phyloP scores from a whole-genome alignment of 2,329 filamentous ascomycete species.

The Trichoderma afroharzianum region DNA sequence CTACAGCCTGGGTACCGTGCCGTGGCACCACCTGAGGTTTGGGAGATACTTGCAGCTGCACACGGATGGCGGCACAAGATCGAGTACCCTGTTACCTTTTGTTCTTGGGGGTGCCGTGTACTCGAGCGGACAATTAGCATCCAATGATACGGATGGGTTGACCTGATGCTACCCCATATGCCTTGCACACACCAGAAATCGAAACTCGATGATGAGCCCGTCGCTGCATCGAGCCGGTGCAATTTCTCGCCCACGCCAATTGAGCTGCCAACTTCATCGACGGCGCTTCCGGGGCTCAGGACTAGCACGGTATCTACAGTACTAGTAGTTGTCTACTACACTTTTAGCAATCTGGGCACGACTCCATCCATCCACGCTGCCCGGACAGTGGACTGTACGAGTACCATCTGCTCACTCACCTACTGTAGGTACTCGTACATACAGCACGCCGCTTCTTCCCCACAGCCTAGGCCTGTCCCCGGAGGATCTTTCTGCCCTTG shows the following conservation, averaged over 20 bases:
- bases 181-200: constrained; percentile 3
- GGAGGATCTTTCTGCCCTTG: not conserved
- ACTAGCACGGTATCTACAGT: not conserved
- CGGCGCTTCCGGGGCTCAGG: not conserved
- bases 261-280: not conserved
- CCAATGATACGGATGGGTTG: not conserved
- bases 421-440: too few species aligned
- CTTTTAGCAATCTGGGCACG: not conserved
- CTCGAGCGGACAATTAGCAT: not conserved
- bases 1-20: not conserved
- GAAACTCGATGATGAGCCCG: constrained; percentile 12
- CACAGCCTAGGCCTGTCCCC: constrained; percentile 5
- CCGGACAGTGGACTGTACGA: too few species aligned
- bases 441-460: constrained; percentile 11
- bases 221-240: not conserved
- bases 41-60: not conserved
- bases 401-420: not conserved
- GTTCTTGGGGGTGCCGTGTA: not conserved
- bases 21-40: not conserved
- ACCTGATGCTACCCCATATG: constrained; percentile 12
- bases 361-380: not conserved
- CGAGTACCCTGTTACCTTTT: not conserved
- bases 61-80: not conserved
- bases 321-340: not conserved
- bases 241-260: constrained; percentile 4